A percentile compares a stretch with the other conserved stretches of the same genome.
phyloP scores from a whole-genome alignment of 2,329 filamentous ascomycete genomes.

The Atkinsonella hypoxylon region DNA sequence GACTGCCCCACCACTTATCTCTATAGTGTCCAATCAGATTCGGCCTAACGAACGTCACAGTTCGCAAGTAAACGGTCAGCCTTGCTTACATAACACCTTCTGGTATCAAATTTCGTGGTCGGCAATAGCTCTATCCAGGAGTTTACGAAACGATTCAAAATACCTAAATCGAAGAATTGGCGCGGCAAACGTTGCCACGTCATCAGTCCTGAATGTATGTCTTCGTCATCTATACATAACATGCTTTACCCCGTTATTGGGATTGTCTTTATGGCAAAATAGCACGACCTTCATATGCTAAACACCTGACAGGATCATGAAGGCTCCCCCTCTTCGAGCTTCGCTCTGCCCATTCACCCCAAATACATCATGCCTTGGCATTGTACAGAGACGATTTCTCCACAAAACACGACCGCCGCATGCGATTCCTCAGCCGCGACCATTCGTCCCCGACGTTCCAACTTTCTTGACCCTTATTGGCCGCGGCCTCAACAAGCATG shows the following conservation, averaged over 20 bases:
- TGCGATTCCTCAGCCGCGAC: slow-evolving; percentile 56
- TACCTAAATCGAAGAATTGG: slow-evolving; percentile 6
- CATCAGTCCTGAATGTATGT: not conserved
- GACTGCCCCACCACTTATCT: slow-evolving; percentile 7
- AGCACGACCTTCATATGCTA: not conserved
- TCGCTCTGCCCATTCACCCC: slow-evolving; percentile 20
- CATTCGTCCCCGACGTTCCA: slow-evolving; percentile 71
- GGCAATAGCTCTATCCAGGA: not conserved
- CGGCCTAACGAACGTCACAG: slow-evolving; percentile 8
- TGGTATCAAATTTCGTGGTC: slow-evolving; percentile 17
- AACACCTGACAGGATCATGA: slow-evolving; percentile 16
- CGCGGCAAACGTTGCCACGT: not conserved
- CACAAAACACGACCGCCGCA: slow-evolving; percentile 28
- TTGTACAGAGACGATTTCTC: slow-evolving; percentile 30
- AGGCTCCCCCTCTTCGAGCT: slow-evolving; percentile 19
- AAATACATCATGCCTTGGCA: slow-evolving; percentile 20
- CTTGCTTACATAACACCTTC: slow-evolving; percentile 21
- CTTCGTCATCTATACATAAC: not conserved
- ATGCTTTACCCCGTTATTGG: not conserved
- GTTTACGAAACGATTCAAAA: slow-evolving; percentile 5
- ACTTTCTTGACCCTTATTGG: slow-evolving; percentile 90
- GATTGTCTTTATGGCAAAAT: too few species aligned
- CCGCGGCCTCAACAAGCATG: slow-evolving; percentile 70
- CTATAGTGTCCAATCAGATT: not conserved
- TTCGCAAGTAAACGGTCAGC: slow-evolving; percentile 6